These are phyloP conservation scores for Calocybe gangraenosa DNA, from an alignment of 768 basidiomycete species.

Conservation along the genomic window DNA sequence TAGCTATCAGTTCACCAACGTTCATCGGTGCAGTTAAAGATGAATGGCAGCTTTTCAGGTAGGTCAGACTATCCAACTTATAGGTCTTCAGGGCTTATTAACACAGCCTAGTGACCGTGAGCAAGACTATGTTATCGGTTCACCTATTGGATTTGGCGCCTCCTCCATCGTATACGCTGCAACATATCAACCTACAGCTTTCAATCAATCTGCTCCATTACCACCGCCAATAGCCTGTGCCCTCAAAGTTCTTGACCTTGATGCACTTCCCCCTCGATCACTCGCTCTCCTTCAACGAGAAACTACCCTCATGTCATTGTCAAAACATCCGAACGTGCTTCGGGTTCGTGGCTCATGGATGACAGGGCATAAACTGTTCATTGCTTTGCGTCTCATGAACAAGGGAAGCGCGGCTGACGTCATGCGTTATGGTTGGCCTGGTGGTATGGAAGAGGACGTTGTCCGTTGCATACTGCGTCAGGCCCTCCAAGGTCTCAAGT, in stretches of 20 bases:
- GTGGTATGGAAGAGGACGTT: constrained; percentile 91
- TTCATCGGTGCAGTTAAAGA: constrained; percentile 84
- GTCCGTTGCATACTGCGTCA: constrained; percentile 81
- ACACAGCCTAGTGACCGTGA: constrained; percentile 50
- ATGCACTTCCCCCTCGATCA: constrained; percentile 66
- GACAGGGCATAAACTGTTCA: constrained; percentile 76
- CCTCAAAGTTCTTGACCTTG: constrained; percentile 87
- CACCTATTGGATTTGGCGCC: constrained; percentile 86
- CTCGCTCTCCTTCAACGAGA: constrained; percentile 77
- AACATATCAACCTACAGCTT: constrained; percentile 40
- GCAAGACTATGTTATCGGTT: constrained; percentile 70
- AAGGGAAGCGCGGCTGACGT: constrained; percentile 84
- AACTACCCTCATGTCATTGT: constrained; percentile 88
- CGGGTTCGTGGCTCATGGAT: constrained; percentile 91
- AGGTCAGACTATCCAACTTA: constrained; percentile 7
- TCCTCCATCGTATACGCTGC: constrained; percentile 90
- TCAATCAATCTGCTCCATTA: constrained; percentile 5
- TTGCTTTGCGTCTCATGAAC: constrained; percentile 87
- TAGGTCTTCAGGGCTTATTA: constrained; percentile 6
- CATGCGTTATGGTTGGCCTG: constrained; percentile 79
- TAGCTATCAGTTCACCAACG: constrained; percentile 11
- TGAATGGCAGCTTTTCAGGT: constrained; percentile 83
- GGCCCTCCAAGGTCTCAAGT: constrained; percentile 86
- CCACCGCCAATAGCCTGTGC: constrained; percentile 57
- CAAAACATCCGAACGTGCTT: constrained; percentile 90